Percentiles rank a stretch among this genome's conserved stretches.
These are phyloP conservation scores for Rhodamnia rubescens DNA, from an alignment of 345 rosid genomes.

Conservation along the genomic window DNA sequence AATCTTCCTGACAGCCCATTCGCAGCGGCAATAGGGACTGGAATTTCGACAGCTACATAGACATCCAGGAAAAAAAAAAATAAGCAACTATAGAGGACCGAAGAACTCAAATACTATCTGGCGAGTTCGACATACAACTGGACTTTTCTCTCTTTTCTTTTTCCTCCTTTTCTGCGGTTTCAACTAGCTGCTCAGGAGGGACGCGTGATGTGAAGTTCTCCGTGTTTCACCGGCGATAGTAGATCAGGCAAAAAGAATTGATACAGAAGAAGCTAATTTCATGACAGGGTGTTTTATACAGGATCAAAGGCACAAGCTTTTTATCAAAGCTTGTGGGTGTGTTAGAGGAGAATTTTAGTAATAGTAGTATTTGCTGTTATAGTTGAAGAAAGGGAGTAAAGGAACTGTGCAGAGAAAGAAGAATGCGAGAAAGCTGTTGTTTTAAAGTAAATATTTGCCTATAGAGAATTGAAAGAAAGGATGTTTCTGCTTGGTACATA, in stretches of 20 bases:
- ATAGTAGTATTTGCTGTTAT: neutral
- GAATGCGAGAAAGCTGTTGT: neutral
- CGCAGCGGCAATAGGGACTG: conserved; percentile 35
- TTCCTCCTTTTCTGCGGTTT: neutral
- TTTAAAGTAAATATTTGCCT: neutral
- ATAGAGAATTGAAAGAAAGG: neutral
- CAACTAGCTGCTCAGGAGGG: neutral
- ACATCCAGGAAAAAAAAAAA: conserved; percentile 11
- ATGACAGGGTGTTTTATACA: neutral
- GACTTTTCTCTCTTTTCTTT: neutral
- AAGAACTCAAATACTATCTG: neutral
- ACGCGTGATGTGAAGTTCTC: neutral
- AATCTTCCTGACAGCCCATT: conserved; percentile 92
- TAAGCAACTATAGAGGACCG: conserved; percentile 16
- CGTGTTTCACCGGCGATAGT: neutral
- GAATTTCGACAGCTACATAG: conserved; percentile 68
- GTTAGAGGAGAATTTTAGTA: neutral
- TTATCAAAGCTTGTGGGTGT: neutral
- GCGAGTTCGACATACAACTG: neutral
- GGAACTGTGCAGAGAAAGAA: neutral
- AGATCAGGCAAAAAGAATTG: neutral
- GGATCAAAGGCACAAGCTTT: neutral
- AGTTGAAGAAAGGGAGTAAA: neutral
- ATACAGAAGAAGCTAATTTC: neutral
- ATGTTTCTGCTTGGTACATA: neutral